phyloP scores from a whole-genome alignment of 768 basidiomycete species.

The Exidia glandulosa region DNA sequence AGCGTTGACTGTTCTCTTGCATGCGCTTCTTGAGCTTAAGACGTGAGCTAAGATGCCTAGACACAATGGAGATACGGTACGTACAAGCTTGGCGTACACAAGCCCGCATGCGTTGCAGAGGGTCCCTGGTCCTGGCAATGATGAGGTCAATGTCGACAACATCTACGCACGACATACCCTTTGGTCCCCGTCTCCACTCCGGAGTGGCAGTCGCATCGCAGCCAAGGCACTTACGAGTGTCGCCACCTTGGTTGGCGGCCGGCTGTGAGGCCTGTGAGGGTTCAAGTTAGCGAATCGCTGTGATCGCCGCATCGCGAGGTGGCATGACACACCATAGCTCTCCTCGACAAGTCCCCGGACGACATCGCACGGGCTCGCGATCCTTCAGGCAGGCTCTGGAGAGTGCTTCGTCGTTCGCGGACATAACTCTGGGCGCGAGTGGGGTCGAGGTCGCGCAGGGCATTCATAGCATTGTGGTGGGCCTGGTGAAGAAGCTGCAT shows the following conservation, averaged over 20 bases:
- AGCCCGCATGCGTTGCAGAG: constrained; percentile 80
- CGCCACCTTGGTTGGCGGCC: neutral
- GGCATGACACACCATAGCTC: neutral
- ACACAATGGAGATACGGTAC: constrained; percentile 23
- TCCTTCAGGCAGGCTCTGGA: neutral
- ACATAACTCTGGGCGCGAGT: neutral
- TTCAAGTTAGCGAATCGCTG: neutral
- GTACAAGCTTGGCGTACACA: constrained; percentile 76
- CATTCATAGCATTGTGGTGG: neutral
- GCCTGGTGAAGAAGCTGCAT: neutral
- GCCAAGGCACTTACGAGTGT: constrained; percentile 58
- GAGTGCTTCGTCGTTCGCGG: neutral
- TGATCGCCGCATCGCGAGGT: neutral
- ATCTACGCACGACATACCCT: constrained; percentile 37
- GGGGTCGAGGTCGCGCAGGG: neutral
- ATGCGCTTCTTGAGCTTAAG: neutral
- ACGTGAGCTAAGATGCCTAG: too few relatives aligned
- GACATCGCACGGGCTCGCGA: neutral
- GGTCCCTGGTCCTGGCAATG: constrained; percentile 50
- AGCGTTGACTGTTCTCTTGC: too few relatives aligned
- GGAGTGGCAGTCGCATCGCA: constrained; percentile 78
- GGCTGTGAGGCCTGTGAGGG: neutral
- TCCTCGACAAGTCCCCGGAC: neutral
- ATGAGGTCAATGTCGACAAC: too few relatives aligned
- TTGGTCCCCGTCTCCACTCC: constrained; percentile 75